Percentiles rank a stretch among this genome's conserved stretches.
phyloP scores from a whole-genome alignment of 495 filamentous ascomycete species.

The Penicillium atrosanguineum region DNA sequence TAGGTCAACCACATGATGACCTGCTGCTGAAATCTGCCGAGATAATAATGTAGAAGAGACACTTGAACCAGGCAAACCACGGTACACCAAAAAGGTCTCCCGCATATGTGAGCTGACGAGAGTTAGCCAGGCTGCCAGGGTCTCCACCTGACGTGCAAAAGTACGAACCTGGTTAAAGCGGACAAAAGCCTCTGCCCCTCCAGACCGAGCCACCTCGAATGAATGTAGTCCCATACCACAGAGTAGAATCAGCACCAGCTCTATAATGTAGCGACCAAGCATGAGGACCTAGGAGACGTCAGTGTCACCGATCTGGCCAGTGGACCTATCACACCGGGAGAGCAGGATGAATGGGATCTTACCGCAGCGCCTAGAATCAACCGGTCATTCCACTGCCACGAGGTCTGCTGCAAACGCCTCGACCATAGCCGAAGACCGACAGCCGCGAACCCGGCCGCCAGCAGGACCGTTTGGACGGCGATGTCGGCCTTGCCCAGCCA shows the following conservation, averaged over 20 bases:
- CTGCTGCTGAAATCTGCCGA: slow-evolving; percentile 11
- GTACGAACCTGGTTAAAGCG: slow-evolving; percentile 16
- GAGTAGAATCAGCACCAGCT: slow-evolving; percentile 17
- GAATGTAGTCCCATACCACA: slow-evolving; percentile 22
- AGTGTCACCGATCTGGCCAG: background rate
- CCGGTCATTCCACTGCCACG: slow-evolving; percentile 20
- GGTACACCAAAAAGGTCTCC: slow-evolving; percentile 20
- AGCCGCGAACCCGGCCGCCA: slow-evolving; percentile 7
- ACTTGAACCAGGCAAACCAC: slow-evolving; percentile 16
- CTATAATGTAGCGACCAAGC: slow-evolving; percentile 20
- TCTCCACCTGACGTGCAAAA: background rate
- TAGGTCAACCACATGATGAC: slow-evolving; percentile 11
- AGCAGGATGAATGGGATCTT: background rate
- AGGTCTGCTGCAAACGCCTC: slow-evolving; percentile 8
- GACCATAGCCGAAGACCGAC: slow-evolving; percentile 25
- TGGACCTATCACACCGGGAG: background rate
- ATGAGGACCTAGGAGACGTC: slow-evolving; percentile 11
- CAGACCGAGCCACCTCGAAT: slow-evolving; percentile 11
- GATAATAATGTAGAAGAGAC: slow-evolving; percentile 21
- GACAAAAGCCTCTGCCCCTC: slow-evolving; percentile 12
- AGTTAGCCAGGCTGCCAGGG: slow-evolving; percentile 4
- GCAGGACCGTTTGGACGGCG: slow-evolving; percentile 20
- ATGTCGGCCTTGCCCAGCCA: slow-evolving; percentile 25
- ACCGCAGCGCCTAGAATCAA: slow-evolving; percentile 19
- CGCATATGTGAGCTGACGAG: slow-evolving; percentile 17